Percentiles rank a stretch among this genome's conserved stretches.
phyloP scores from a whole-genome alignment of 768 basidiomycete genomes.

The Symmetrospora coprosmae region DNA sequence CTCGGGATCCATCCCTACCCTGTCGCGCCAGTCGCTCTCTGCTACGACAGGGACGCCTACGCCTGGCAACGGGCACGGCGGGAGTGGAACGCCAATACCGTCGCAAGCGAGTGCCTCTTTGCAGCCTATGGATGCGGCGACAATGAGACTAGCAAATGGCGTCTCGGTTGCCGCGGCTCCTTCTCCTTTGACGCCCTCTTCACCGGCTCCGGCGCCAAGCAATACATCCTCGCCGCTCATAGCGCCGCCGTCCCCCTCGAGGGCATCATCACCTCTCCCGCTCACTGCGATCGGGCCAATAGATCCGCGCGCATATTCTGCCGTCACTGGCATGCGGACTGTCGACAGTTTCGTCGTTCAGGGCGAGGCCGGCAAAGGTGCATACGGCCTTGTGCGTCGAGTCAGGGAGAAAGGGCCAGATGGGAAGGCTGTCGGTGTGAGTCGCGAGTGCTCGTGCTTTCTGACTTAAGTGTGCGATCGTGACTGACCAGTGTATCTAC shows the following conservation, averaged over 20 bases:
- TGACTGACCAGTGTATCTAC: constrained; percentile 22
- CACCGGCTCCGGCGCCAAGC: constrained; percentile 2
- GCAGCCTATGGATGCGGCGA: too few species aligned
- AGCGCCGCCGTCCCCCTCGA: background rate
- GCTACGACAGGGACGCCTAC: too few species aligned
- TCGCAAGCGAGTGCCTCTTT: too few species aligned
- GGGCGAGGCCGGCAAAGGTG: constrained; percentile 78
- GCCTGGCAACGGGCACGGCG: too few species aligned
- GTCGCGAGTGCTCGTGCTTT: constrained; percentile 33
- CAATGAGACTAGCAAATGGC: too few species aligned
- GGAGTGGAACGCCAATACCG: too few species aligned
- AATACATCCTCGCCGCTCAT: too few species aligned
- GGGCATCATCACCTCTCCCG: constrained; percentile 18
- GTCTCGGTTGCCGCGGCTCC: too few species aligned
- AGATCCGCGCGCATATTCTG: constrained; percentile 36
- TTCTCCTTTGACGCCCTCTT: too few species aligned
- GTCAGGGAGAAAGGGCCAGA: constrained; percentile 62
- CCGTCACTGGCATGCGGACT: constrained; percentile 48
- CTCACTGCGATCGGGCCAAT: constrained; percentile 36
- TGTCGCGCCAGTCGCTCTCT: too few species aligned
- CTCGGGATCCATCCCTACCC: too few species aligned
- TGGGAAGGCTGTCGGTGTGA: constrained; percentile 63
- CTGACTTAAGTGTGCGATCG: background rate
- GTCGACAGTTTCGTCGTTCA: constrained; percentile 78
- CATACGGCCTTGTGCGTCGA: constrained; percentile 86